Evolutionary conservation across 2,329 filamentous ascomycete species (phyloP), one percentile per base, ranked within the genome.

Genomic region (Pseudogymnoascus sp.): DNA sequence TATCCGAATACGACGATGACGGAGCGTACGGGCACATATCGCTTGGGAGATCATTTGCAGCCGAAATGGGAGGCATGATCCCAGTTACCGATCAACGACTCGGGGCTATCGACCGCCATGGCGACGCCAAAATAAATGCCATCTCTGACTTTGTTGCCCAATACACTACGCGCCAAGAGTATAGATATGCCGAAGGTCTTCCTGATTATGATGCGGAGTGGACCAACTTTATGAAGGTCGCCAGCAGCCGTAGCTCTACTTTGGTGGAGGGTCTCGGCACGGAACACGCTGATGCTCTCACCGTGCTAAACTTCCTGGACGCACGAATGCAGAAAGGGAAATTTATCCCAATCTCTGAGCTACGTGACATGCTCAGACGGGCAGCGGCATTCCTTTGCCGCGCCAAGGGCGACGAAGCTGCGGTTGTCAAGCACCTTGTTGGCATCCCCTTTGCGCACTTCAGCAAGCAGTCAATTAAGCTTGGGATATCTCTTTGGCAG

Each of bases 91-190:
- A 99, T 73, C 91, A 96, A 71, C 86, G 91, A 66, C 81, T 99
- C 44, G 87, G 84, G 69, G 93, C 91, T 6, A 86, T 99, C 59
- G 90, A 96, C 68, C 83, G 82, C 37, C 83, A 90, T 66, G 86
- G 88, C 16, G 85, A 88, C 59, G 85, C 85, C 62, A 85, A 85
- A 66, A 88, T 97, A 73, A 96, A 97, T 73, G 92, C 93, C 10
- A 92, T 91, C 0, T 97, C 95, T 2, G 93, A 97, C 73, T 96
- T 99, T 70, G 86, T 99, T 72, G 92, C 95, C 1, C 93, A 99
- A 72, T 99, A 99, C 74, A 97, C 93, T 3, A 96, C 92, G 26
- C 89, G 95, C 38, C 96, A 99, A 73, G 93, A 96, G 72, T 99
- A 99, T 74, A 87, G 93, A 63, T 93, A 93, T 72, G 86, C 91